phyloP scores from a whole-genome alignment of 176 grass and related monocot genomes.

The Zoysia japonica region DNA sequence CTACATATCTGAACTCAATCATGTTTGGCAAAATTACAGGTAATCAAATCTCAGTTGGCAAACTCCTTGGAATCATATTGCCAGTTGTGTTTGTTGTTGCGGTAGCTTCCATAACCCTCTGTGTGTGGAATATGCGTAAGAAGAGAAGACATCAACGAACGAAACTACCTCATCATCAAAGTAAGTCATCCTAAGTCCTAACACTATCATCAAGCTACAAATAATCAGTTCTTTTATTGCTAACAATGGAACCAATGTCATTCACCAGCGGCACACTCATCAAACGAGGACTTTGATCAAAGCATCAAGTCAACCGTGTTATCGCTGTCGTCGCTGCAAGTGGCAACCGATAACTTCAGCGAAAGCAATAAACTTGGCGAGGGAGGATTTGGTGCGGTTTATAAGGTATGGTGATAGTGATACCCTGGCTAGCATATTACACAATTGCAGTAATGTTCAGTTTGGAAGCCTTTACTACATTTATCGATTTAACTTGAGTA shows the following conservation, averaged over 20 bases:
- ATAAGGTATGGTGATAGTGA: constrained; percentile 23
- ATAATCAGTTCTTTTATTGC: background rate
- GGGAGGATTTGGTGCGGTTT: constrained; percentile 43
- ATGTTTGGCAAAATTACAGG: background rate
- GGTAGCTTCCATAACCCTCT: constrained; percentile 4
- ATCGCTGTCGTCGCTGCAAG: constrained; percentile 33
- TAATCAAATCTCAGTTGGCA: background rate
- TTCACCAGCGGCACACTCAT: background rate
- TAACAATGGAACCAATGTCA: background rate
- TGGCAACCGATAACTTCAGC: constrained; percentile 34
- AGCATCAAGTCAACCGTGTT: constrained; percentile 34
- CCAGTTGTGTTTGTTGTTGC: constrained; percentile 3
- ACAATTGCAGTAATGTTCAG: background rate
- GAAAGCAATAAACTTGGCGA: constrained; percentile 40
- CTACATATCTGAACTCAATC: background rate
- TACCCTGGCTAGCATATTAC: too few species aligned
- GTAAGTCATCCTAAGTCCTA: background rate
- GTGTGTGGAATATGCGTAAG: background rate
- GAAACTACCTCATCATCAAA: background rate
- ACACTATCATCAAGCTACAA: background rate
- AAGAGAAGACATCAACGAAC: constrained; percentile 3
- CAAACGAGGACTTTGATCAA: constrained; percentile 12
- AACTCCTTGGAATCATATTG: constrained; percentile 29
- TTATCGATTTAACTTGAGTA: background rate
- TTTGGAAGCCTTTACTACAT: background rate